These are phyloP conservation scores for Pleurostoma richardsiae DNA, from an alignment of 2,329 filamentous ascomycete genomes.

Conservation along the genomic window DNA sequence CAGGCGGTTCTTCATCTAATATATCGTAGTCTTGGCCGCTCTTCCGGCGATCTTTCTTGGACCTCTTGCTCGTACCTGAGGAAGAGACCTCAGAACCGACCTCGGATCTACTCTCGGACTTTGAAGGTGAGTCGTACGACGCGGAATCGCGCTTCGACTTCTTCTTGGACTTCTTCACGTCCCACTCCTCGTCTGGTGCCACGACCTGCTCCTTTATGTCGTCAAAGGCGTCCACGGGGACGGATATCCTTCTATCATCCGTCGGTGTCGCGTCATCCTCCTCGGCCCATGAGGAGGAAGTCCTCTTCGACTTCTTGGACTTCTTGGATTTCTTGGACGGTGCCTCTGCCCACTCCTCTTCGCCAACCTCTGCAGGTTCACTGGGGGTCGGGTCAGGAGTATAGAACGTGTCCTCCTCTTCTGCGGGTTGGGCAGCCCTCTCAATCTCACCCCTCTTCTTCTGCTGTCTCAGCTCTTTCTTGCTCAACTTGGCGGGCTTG, in stretches of 20 bases:
- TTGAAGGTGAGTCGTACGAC: constrained; percentile 22
- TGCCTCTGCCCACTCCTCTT: constrained; percentile 20
- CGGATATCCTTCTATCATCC: constrained; percentile 21
- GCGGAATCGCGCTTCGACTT: constrained; percentile 20
- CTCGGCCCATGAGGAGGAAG: constrained; percentile 7
- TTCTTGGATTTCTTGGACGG: constrained; percentile 25
- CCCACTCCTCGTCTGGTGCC: constrained; percentile 21
- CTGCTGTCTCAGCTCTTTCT: constrained; percentile 45
- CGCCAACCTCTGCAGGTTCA: constrained; percentile 2
- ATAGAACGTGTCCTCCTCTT: constrained; percentile 10
- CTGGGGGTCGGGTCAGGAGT: background rate
- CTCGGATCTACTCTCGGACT: constrained; percentile 19
- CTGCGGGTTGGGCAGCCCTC: constrained; percentile 17
- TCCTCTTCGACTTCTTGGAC: constrained; percentile 15
- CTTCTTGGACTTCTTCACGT: constrained; percentile 24
- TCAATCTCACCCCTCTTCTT: constrained; percentile 40
- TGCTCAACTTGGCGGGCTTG: constrained; percentile 29
- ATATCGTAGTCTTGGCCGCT: constrained; percentile 28
- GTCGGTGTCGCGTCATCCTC: constrained; percentile 10
- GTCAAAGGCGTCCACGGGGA: constrained; percentile 21
- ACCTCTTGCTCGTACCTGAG: constrained; percentile 19
- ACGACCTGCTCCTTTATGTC: constrained; percentile 16
- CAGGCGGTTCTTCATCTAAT: constrained; percentile 30
- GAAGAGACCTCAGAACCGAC: constrained; percentile 30
- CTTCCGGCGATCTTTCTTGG: constrained; percentile 24